Evolutionary conservation across 2,329 filamentous ascomycete species (phyloP).

Genomic region (Colletotrichum aenigma): DNA sequence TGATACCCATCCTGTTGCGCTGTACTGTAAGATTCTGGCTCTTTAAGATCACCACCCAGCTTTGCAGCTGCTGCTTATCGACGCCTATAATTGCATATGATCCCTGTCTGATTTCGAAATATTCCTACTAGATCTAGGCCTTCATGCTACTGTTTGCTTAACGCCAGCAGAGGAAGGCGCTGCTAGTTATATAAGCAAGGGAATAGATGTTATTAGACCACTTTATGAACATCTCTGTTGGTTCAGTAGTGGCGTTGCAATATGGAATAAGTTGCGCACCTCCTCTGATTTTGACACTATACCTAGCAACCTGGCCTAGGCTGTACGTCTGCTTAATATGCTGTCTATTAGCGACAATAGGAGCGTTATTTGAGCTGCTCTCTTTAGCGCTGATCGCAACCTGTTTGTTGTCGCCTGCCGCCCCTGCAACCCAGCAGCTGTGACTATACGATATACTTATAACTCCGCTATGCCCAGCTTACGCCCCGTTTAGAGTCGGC

Average conservation of each 20-base stretch:
- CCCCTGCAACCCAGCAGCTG: neutral
- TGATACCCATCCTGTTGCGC: neutral
- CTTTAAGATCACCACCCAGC: neutral
- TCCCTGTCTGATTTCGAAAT: neutral
- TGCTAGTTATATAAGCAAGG: neutral
- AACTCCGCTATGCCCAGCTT: neutral
- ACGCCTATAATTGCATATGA: neutral
- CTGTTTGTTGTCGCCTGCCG: neutral
- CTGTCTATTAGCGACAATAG: neutral
- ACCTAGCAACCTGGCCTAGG: neutral
- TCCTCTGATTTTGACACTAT: neutral
- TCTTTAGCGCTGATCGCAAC: neutral
- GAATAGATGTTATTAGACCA: neutral
- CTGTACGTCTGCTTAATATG: neutral
- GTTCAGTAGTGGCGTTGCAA: neutral
- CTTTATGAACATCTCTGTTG: neutral
- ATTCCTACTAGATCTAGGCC: neutral
- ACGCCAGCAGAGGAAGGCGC: neutral
- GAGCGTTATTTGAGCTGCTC: neutral
- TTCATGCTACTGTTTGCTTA: neutral
- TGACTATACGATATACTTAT: neutral
- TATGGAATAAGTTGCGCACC: neutral
- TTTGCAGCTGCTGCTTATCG: neutral
- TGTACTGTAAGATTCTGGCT: neutral
- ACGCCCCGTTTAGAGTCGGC: neutral